Evolutionary conservation across 2,329 filamentous ascomycete genomes (phyloP).

Genomic region (Gnomoniopsis smithogilvyi): DNA sequence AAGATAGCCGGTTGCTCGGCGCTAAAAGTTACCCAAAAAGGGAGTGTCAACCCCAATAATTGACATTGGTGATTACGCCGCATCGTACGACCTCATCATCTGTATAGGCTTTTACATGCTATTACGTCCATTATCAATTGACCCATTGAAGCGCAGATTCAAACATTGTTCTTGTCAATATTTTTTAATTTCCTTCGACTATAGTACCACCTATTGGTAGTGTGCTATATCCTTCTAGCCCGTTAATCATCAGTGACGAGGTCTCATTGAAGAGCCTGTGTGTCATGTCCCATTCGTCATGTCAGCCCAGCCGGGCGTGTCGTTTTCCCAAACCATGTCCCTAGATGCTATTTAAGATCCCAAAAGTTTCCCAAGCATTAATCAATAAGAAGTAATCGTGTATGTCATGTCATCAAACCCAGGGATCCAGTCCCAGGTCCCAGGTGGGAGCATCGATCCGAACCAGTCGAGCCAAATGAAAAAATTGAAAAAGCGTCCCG

Average conservation of each 20-base stretch:
- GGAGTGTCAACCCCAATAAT: not conserved
- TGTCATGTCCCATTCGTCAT: not conserved
- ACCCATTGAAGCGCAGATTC: not conserved
- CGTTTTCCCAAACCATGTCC: not conserved
- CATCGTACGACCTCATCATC: not conserved
- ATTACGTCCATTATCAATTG: no score
- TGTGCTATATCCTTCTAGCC: not conserved
- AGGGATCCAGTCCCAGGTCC: not conserved
- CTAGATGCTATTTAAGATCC: not conserved
- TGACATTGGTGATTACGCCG: not conserved
- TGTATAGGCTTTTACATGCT: no score
- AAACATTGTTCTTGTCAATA: not conserved
- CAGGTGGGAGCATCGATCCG: not conserved
- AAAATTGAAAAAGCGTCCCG: not conserved
- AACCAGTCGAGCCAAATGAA: not conserved
- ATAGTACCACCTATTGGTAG: not conserved
- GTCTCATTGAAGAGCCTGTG: not conserved
- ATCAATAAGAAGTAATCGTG: not conserved
- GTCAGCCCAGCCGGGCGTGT: not conserved
- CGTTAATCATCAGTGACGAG: not conserved
- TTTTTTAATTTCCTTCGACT: not conserved
- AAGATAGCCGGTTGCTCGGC: no score
- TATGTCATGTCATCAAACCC: not conserved
- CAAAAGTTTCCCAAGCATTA: not conserved
- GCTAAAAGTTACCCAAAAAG: not conserved